Conservation (phyloP, 495 filamentous ascomycete species). For the Glonium stellatum region DNA sequence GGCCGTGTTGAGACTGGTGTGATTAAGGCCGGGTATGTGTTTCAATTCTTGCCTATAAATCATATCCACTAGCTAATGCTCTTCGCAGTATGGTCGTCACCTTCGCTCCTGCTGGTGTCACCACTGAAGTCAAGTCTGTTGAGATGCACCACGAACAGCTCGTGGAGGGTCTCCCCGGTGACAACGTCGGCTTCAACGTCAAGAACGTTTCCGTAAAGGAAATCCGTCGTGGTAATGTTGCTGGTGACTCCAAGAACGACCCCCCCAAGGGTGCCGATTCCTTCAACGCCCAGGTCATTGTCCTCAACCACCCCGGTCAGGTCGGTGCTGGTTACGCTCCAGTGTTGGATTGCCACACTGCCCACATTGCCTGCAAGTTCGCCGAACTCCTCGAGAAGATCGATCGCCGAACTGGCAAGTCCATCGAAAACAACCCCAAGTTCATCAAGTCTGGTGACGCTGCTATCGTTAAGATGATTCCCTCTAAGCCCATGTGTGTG, state of each 20-base stretch:
- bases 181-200: constrained; percentile 99
- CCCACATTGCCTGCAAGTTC: constrained; percentile 99
- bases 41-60: too few species aligned
- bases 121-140: constrained; percentile 99
- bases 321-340: constrained; percentile 98
- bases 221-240: constrained; percentile 99
- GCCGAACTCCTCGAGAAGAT: constrained; percentile 98
- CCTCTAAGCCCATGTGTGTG: constrained; percentile 99
- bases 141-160: constrained; percentile 99
- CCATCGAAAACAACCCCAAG: constrained; percentile 83
- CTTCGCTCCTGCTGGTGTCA: constrained; percentile 94
- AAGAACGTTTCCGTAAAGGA: constrained; percentile 99
- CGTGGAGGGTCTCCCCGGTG: constrained; percentile 87
- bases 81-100: constrained; percentile 76
- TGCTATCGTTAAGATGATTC: constrained; percentile 99
- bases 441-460: constrained; percentile 99
- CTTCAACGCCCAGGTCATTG: constrained; percentile 99
- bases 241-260: constrained; percentile 99
- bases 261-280: constrained; percentile 79
- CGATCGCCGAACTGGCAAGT: constrained; percentile 99
- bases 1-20: constrained; percentile 95
- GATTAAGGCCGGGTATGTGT: too few species aligned
- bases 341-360: constrained; percentile 98
- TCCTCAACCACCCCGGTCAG: constrained; percentile 99
- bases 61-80: background rate